A percentile compares a stretch with the other conserved stretches of the same genome.
phyloP scores from a whole-genome alignment of 257 asterid genomes.

The Nicotiana paniculata region DNA sequence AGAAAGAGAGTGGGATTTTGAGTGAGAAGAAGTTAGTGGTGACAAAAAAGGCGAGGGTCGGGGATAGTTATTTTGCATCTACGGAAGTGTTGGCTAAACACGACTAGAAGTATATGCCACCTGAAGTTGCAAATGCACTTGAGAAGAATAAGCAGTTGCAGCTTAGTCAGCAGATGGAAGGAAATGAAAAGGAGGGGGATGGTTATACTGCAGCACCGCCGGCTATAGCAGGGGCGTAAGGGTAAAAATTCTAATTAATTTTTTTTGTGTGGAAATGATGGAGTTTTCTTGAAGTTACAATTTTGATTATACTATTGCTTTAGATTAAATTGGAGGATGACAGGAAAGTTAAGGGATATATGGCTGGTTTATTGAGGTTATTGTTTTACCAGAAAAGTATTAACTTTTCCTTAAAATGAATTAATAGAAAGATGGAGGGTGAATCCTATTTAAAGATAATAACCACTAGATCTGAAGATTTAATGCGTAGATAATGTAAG shows the following conservation, averaged over 20 bases:
- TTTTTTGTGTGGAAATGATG: neutral
- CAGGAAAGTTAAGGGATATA: neutral
- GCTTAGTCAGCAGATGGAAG: conserved; percentile 31
- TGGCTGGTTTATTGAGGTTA: neutral
- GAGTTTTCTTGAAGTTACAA: neutral
- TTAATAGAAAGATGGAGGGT: too few species aligned
- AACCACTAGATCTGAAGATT: too few species aligned
- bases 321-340: neutral
- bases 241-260: neutral
- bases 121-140: conserved; percentile 73
- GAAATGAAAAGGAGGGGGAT: conserved; percentile 9
- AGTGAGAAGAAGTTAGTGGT: conserved; percentile 31
- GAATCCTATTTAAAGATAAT: too few species aligned
- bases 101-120: conserved; percentile 96
- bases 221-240: neutral
- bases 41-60: conserved; percentile 62
- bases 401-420: too few species aligned
- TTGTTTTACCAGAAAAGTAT: neutral
- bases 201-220: neutral
- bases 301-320: neutral
- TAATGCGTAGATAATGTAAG: too few species aligned
- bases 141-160: conserved; percentile 68
- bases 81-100: conserved; percentile 82
- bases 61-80: conserved; percentile 64
- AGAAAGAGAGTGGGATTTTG: conserved; percentile 27